Evolutionary conservation across 768 basidiomycete species (phyloP).

Genomic region (Trametes coccinea): DNA sequence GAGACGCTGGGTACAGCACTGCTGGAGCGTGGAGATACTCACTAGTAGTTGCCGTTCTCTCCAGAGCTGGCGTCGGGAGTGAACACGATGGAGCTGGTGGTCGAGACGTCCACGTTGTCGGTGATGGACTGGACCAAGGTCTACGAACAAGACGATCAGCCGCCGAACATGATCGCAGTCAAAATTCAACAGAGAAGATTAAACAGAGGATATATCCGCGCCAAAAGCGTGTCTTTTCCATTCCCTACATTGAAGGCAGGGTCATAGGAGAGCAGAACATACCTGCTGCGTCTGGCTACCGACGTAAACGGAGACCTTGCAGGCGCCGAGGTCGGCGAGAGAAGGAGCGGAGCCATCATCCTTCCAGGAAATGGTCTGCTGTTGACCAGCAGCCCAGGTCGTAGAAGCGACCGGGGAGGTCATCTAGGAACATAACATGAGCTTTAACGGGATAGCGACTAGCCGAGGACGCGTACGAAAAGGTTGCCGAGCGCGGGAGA

Average conservation of each 20-base stretch:
- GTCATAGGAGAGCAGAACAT: background rate
- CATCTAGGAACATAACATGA: constrained; percentile 41
- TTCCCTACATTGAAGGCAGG: too few relatives aligned
- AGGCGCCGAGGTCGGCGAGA: constrained; percentile 51
- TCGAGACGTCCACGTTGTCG: constrained; percentile 52
- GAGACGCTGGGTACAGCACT: background rate
- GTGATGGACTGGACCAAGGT: constrained; percentile 57
- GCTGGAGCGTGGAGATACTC: constrained; percentile 16
- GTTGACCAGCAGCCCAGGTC: constrained; percentile 50
- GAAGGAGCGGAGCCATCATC: constrained; percentile 52
- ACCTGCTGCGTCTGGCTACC: constrained; percentile 69
- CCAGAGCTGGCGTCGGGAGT: constrained; percentile 54
- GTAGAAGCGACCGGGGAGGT: constrained; percentile 54
- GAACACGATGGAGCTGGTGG: constrained; percentile 47
- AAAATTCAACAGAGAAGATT: too few relatives aligned
- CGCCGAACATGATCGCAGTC: background rate
- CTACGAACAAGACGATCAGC: constrained; percentile 35
- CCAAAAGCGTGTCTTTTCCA: too few relatives aligned
- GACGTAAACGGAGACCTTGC: constrained; percentile 58
- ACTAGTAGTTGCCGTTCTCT: constrained; percentile 59
- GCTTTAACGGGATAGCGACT: background rate
- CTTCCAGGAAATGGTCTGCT: constrained; percentile 55
- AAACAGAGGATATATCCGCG: too few relatives aligned
- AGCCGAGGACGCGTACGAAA: constrained; percentile 40
- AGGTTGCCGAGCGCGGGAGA: constrained; percentile 56